Base-by-base conservation (phyloP, 2,329 filamentous ascomycete species). In the Alternaria gansuensis region DNA sequence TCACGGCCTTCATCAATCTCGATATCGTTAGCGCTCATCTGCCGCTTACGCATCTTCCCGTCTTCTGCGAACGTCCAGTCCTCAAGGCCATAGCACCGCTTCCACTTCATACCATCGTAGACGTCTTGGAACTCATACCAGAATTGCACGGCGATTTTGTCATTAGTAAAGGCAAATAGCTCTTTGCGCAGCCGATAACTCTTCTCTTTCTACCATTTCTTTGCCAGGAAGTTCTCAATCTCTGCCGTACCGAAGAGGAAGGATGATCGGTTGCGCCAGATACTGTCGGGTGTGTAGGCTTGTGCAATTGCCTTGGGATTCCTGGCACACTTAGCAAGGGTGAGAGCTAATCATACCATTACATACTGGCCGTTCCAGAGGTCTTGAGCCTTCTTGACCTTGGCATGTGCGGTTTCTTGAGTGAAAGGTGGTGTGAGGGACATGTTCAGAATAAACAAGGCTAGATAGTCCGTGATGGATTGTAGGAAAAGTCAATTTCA, bases 71-170 rank as follows among this genome's bases (percentile, higher is more conserved):
- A 92, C 0, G 89, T 92, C 90, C 89, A 92, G 72, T 92, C 89
- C 71, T 92, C 90, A 10, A 96, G 83, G 0, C 92, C 92, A 71
- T 96, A 96, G 43, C 90, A 93, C n/a, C 91, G 84, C 59, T 72
- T 73, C 70, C 92, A 96, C 75, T 91, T 81, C 79, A 81, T 77
- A 7, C 75, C 87, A 36, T 90, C 88, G 2, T 82, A 68, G 7
- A 79, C 78, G 69, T 94, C 90, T 63, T 87, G 84, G 78, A 87
- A 93, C 77, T 96, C 90, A 70, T 94, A 96, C 92, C 92, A 96
- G 75, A 95, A 96, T 73, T 96, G 91, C 23, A 96, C 92, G 1
- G 92, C 92, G 64, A 93, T 94, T 77, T 87, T 90, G 76, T 94
- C 82, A 36, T 88, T 88, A 0, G 80, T 83, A 70, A 92, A 95